Conservation (phyloP, 257 asterid genomes). For the Forsythia viridissima region DNA sequence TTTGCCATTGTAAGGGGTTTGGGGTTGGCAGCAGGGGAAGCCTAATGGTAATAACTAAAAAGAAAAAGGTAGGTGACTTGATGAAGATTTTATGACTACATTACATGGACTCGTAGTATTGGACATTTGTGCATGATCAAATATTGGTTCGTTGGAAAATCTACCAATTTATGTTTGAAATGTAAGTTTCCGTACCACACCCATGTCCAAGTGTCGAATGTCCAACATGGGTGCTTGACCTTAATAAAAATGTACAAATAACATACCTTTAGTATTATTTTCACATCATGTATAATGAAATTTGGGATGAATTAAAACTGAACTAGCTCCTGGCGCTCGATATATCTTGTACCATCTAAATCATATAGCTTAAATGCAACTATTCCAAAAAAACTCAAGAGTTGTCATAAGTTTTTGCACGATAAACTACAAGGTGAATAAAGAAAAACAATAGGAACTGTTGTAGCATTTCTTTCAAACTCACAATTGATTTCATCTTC, state of each 20-base stretch:
- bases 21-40: neutral
- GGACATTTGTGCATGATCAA: neutral
- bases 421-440: no score
- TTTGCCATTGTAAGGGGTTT: neutral
- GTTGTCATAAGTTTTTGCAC: no score
- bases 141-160: neutral
- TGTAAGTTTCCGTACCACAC: neutral
- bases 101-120: neutral
- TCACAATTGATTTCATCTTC: conserved; percentile 90
- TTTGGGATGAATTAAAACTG: neutral
- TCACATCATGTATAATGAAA: neutral
- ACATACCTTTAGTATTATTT: neutral
- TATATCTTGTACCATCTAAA: conserved; percentile 90
- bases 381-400: conserved; percentile 25
- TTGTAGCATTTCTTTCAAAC: conserved; percentile 22
- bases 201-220: neutral
- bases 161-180: neutral
- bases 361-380: conserved; percentile 96
- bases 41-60: neutral
- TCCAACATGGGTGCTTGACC: no score
- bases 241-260: no score
- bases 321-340: conserved; percentile 91
- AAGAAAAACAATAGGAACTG: neutral
- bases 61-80: neutral
- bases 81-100: no score